Evolutionary conservation across 257 asterid species (phyloP).

Genomic region (Scutellaria minor): DNA sequence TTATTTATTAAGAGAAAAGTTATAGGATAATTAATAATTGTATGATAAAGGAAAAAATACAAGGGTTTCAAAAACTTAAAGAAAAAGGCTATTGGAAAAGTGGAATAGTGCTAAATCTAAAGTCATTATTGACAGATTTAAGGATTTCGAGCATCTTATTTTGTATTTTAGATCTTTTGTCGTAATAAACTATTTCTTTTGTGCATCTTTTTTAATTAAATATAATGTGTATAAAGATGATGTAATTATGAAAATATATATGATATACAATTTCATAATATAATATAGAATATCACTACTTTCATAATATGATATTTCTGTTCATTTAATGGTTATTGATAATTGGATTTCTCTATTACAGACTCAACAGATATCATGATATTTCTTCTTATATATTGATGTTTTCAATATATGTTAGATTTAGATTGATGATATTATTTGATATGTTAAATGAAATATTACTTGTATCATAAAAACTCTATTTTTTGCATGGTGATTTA

Average conservation of each 20-base stretch:
- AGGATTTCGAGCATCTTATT: constrained; percentile 23
- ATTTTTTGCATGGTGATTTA: no score
- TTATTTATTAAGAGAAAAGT: neutral
- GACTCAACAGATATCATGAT: no score
- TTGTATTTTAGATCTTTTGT: neutral
- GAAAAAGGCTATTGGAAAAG: constrained; percentile 4
- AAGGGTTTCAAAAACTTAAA: constrained; percentile 16
- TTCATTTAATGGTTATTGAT: neutral
- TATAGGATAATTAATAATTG: neutral
- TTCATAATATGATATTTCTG: neutral
- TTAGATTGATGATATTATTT: no score
- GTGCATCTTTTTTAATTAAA: neutral
- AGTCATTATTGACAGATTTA: constrained; percentile 2
- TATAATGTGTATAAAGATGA: no score
- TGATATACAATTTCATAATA: no score
- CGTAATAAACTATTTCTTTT: neutral
- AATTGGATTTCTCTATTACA: no score
- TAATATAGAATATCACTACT: no score
- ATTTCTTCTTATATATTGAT: no score
- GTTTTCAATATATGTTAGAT: no score
- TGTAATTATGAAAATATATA: no score
- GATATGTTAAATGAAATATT: no score
- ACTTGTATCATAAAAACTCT: no score
- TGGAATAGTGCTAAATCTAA: constrained; percentile 28
- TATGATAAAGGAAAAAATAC: neutral